Evolutionary conservation across 2,329 filamentous ascomycete species (phyloP).

Genomic region (Stenocarpella maydis): DNA sequence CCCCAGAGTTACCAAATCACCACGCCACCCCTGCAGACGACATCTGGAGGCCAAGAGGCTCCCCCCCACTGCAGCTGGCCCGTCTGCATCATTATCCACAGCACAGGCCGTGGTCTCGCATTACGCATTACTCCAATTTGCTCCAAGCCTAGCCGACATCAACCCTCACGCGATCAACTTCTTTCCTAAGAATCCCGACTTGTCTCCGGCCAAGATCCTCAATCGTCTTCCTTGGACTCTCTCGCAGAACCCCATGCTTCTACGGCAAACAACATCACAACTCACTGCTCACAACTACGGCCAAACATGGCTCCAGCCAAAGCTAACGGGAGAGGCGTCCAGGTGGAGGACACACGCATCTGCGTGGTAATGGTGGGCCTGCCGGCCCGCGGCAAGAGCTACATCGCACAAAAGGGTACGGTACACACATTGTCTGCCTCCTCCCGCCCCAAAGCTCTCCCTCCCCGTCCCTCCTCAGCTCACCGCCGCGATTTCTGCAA

Average conservation of each 20-base stretch:
- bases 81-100: slow-evolving; percentile 20
- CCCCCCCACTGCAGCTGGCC: slow-evolving; percentile 11
- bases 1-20: slow-evolving; percentile 27
- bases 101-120: background rate
- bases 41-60: slow-evolving; percentile 25
- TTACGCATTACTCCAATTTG: slow-evolving; percentile 15
- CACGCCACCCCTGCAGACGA: slow-evolving; percentile 22
- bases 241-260: slow-evolving; percentile 28
- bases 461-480: background rate
- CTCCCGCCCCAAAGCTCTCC: background rate
- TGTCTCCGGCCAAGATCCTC: slow-evolving; percentile 19
- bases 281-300: slow-evolving; percentile 12
- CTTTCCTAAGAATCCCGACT: slow-evolving; percentile 25
- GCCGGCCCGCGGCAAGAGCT: slow-evolving; percentile 93
- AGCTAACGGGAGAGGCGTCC: slow-evolving; percentile 75
- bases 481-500: background rate
- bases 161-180: slow-evolving; percentile 32
- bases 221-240: slow-evolving; percentile 10
- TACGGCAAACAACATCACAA: slow-evolving; percentile 5
- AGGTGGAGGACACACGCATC: slow-evolving; percentile 95
- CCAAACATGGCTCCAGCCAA: slow-evolving; percentile 52
- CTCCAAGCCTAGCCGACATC: background rate
- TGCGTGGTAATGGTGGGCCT: slow-evolving; percentile 99
- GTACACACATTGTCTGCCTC: slow-evolving; percentile 56
- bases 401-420: slow-evolving; percentile 97